phyloP scores from a whole-genome alignment of 768 basidiomycete species.

The Pleurotus eryngii region DNA sequence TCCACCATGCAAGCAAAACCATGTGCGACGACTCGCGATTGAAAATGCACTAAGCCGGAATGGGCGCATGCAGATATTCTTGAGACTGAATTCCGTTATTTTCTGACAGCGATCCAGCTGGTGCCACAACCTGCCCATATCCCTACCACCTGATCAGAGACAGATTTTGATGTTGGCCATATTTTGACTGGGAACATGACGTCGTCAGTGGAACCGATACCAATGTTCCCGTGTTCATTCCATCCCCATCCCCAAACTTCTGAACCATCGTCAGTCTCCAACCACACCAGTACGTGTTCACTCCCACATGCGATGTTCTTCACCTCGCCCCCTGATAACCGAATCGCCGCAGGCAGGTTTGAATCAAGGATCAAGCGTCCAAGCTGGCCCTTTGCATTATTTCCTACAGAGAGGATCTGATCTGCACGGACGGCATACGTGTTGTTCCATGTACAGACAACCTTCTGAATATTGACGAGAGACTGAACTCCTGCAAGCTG shows the following conservation, averaged over 20 bases:
- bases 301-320: conserved; percentile 65
- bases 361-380: conserved; percentile 37
- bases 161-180: conserved; percentile 37
- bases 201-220: conserved; percentile 59
- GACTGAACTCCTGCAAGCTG: conserved; percentile 48
- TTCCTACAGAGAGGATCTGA: conserved; percentile 43
- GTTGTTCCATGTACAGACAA: conserved; percentile 80
- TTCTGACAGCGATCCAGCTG: conserved; percentile 38
- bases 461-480: conserved; percentile 21
- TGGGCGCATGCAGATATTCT: too few relatives aligned
- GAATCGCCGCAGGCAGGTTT: conserved; percentile 20
- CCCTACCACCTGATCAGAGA: conserved; percentile 14
- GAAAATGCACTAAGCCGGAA: too few relatives aligned
- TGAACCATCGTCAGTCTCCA: neutral
- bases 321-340: conserved; percentile 22
- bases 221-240: conserved; percentile 98
- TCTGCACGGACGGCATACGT: conserved; percentile 47
- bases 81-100: neutral
- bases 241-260: conserved; percentile 91
- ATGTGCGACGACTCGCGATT: too few relatives aligned
- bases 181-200: conserved; percentile 44
- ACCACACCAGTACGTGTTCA: conserved; percentile 69
- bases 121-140: conserved; percentile 46
- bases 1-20: too few relatives aligned
- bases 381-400: conserved; percentile 65